Evolutionary conservation across 2,329 filamentous ascomycete genomes (phyloP), one percentile per base, ranked within the genome.

Genomic region (Penicillium sp.): DNA sequence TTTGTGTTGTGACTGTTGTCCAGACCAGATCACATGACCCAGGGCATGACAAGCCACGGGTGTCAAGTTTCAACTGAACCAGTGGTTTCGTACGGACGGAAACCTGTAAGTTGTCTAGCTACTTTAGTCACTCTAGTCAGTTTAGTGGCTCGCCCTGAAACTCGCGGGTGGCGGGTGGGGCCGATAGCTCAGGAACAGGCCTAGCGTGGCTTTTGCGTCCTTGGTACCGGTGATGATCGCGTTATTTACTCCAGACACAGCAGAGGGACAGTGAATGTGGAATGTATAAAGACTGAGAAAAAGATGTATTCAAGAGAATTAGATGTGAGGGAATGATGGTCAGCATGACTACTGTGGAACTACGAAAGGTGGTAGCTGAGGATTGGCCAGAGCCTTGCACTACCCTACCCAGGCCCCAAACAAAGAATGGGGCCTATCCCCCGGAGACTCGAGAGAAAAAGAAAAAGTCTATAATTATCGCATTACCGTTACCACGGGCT

Each of bases 111-210:
- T 4, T 37, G 35, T 13, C 35, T 37, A 37, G 35, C 13, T 13
- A 37, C 35, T 37, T 15, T 13, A 37, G 35, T 37, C 35, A 37
- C 13, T 37, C 35, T 3, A 28, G 35, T 33, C 30, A 24, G 24
- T 5, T 4, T 2, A 19, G 51, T 37, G 26, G 44, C 55, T 55
- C 59, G 19, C 19, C 49, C 19, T 47, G n/a, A 35, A 59, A 67
- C 61, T 13, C 62, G 61, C 58, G 65, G 63, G 57, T 53, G 45
- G 28, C 4, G 9, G 12, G 62, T 69, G 68, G 67, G 54, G 58
- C 60, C 47, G 55, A 33, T 33, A 63, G 56, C 58, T 66, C 71
- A 74, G 72, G 72, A 74, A 74, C 72, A 73, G 72, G 72, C 38
- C 57, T 73, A 73, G 72, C 64, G 71, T 57, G 50, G 37, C 22